Evolutionary conservation across 345 rosid species (phyloP).

Genomic region (Dipteronia sinensis): DNA sequence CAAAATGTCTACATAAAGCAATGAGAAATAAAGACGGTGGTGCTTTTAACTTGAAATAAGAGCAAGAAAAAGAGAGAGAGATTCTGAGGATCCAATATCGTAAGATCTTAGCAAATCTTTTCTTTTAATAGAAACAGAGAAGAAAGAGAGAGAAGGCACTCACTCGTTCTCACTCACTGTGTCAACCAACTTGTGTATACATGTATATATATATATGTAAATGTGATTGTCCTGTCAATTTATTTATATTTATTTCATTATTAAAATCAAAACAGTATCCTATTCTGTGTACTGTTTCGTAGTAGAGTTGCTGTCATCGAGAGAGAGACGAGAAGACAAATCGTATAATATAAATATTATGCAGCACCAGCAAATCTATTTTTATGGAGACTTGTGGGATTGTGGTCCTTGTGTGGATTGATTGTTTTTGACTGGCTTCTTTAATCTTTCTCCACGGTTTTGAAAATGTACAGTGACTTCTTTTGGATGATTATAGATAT

Average conservation of each 20-base stretch:
- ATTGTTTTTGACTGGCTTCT: neutral
- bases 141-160: neutral
- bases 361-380: neutral
- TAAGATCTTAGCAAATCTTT: constrained; percentile 54
- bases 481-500: neutral
- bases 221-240: constrained; percentile 29
- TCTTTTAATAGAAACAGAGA: constrained; percentile 5
- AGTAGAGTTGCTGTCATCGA: constrained; percentile 13
- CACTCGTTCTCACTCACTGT: too few relatives aligned
- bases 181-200: constrained; percentile 33
- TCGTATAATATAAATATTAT: neutral
- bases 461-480: neutral
- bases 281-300: neutral
- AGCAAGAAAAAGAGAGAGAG: constrained; percentile 19
- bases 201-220: neutral
- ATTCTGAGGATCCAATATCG: constrained; percentile 47
- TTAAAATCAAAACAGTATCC: neutral
- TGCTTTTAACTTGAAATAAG: constrained; percentile 26
- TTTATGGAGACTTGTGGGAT: neutral
- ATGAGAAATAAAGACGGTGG: constrained; percentile 13
- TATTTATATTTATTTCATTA: neutral
- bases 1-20: neutral
- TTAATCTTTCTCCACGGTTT: neutral
- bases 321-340: constrained; percentile 19
- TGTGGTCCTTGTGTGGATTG: neutral